phyloP scores from a whole-genome alignment of 768 basidiomycete species.

The Mycena belliarum region DNA sequence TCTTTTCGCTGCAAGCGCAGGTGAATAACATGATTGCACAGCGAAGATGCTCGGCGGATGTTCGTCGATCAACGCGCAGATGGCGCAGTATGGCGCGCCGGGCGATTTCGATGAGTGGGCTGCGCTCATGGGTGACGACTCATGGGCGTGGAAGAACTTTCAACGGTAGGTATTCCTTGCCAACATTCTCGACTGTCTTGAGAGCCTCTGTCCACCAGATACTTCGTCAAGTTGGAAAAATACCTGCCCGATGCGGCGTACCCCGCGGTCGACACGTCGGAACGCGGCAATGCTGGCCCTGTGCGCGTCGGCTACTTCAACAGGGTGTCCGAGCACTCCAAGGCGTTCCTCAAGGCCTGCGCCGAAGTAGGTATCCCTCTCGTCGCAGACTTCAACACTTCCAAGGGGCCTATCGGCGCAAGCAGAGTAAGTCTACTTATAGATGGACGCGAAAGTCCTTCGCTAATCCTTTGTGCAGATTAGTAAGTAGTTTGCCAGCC shows the following conservation, averaged over 20 bases:
- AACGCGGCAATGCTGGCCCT: slow-evolving; percentile 55
- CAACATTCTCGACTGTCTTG: slow-evolving; percentile 1
- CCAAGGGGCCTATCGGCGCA: slow-evolving; percentile 59
- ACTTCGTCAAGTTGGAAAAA: slow-evolving; percentile 68
- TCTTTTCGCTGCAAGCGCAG: not conserved
- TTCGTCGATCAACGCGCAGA: slow-evolving; percentile 67
- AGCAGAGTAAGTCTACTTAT: slow-evolving; percentile 61
- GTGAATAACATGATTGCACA: slow-evolving; percentile 23
- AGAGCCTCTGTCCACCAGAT: slow-evolving; percentile 37
- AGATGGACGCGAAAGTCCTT: too few relatives aligned
- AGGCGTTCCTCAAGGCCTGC: slow-evolving; percentile 59
- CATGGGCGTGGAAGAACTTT: slow-evolving; percentile 65
- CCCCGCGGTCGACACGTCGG: slow-evolving; percentile 50
- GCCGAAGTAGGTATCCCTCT: slow-evolving; percentile 54
- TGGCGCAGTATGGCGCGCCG: slow-evolving; percentile 69
- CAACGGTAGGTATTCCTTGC: slow-evolving; percentile 35
- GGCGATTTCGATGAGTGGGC: slow-evolving; percentile 76
- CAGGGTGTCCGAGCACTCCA: slow-evolving; percentile 43
- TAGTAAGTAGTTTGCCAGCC: slow-evolving; percentile 33
- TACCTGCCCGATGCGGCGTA: slow-evolving; percentile 52
- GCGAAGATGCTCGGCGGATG: slow-evolving; percentile 76
- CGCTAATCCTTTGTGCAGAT: slow-evolving; percentile 33
- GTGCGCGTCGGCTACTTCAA: slow-evolving; percentile 61
- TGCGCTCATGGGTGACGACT: slow-evolving; percentile 49
- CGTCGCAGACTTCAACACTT: slow-evolving; percentile 63